phyloP scores from a whole-genome alignment of 2,329 filamentous ascomycete genomes.

The Arthrobotrys entomopaga region DNA sequence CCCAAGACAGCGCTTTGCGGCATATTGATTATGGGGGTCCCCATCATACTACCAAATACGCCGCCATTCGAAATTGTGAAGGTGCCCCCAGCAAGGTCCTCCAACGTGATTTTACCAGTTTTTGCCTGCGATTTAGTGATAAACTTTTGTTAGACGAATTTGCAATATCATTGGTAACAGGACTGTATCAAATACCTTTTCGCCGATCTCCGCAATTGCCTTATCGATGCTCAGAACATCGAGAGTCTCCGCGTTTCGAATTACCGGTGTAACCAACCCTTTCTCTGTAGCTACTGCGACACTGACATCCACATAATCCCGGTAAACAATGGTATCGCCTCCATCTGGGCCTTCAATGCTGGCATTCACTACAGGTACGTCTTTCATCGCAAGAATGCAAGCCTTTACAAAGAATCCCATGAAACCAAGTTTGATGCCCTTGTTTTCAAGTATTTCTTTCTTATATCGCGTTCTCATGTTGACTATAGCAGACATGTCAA shows the following conservation, averaged over 20 bases:
- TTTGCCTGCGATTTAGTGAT: constrained; percentile 72
- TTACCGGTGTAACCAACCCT: constrained; percentile 94
- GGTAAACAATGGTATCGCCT: constrained; percentile 97
- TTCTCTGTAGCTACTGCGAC: constrained; percentile 98
- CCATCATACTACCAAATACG: constrained; percentile 83
- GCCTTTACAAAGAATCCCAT: constrained; percentile 98
- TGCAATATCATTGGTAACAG: neutral
- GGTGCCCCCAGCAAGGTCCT: constrained; percentile 98
- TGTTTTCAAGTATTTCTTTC: constrained; percentile 94
- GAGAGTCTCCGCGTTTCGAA: constrained; percentile 89
- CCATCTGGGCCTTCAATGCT: constrained; percentile 95
- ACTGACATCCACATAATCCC: constrained; percentile 97
- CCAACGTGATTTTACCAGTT: constrained; percentile 95
- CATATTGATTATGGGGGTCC: constrained; percentile 97
- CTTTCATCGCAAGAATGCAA: constrained; percentile 88
- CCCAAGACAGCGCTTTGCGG: constrained; percentile 75
- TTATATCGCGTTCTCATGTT: constrained; percentile 98
- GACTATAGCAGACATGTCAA: constrained; percentile 98
- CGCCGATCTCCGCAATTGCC: constrained; percentile 90
- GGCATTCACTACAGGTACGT: constrained; percentile 93
- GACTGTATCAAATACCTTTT: constrained; percentile 74
- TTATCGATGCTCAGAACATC: constrained; percentile 90
- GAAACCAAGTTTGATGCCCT: constrained; percentile 97
- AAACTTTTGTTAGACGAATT: neutral
- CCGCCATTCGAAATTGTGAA: constrained; percentile 80